Conservation (phyloP, 768 basidiomycete genomes). For the Gelatoporia subvermispora region DNA sequence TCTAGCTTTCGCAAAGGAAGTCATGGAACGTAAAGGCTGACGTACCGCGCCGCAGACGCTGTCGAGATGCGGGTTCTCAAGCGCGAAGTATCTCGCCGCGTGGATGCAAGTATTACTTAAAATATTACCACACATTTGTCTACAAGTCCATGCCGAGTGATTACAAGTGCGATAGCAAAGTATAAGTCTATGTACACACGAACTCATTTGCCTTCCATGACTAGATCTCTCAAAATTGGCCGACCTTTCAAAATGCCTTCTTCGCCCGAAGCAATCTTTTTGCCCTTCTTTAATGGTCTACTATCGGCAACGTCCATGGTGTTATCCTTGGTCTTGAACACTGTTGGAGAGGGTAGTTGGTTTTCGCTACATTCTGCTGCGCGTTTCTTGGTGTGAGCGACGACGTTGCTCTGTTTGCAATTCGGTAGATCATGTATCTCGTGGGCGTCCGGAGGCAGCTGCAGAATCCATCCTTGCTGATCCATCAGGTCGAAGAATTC, state of each 20-base stretch:
- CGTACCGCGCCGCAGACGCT: too few relatives aligned
- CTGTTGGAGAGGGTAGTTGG: slow-evolving; percentile 1
- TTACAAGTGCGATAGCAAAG: too few relatives aligned
- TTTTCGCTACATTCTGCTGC: slow-evolving; percentile 16
- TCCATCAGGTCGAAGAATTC: slow-evolving; percentile 82
- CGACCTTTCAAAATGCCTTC: slow-evolving; percentile 48
- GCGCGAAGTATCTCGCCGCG: too few relatives aligned
- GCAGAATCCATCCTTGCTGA: slow-evolving; percentile 62
- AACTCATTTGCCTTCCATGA: slow-evolving; percentile 33
- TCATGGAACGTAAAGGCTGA: too few relatives aligned
- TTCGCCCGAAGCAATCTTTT: slow-evolving; percentile 15
- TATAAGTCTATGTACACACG: too few relatives aligned
- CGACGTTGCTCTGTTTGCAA: slow-evolving; percentile 4
- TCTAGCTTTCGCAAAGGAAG: too few relatives aligned
- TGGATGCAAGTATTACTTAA: too few relatives aligned
- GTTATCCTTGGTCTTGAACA: slow-evolving; percentile 5
- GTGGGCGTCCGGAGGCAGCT: slow-evolving; percentile 52
- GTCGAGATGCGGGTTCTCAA: too few relatives aligned
- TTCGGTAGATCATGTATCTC: slow-evolving; percentile 36
- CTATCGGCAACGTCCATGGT: slow-evolving; percentile 4
- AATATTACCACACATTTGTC: too few relatives aligned
- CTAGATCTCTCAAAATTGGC: slow-evolving; percentile 57
- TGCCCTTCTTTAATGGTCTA: slow-evolving; percentile 33
- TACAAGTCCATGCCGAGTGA: too few relatives aligned
- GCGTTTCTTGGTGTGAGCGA: slow-evolving; percentile 23